Percentiles rank a stretch among this genome's conserved stretches.
These are phyloP conservation scores for Candida incommunis DNA, from an alignment of 805 yeast species.

Conservation along the genomic window DNA sequence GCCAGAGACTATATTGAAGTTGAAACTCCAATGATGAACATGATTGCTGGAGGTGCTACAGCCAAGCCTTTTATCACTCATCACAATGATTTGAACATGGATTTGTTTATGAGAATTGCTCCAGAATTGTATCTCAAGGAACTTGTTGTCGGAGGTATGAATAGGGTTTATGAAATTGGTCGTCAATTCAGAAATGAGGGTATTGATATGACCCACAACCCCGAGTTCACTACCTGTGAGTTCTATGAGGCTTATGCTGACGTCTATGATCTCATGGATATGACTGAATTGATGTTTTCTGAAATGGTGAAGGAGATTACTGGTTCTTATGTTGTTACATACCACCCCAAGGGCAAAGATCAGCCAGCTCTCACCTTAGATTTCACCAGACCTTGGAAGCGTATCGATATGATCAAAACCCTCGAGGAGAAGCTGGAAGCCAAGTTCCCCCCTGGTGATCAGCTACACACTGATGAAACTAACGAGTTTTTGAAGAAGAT, in stretches of 20 bases:
- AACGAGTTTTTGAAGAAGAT: constrained; percentile 76
- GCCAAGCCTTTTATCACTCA: constrained; percentile 97
- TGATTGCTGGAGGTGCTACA: constrained; percentile 98
- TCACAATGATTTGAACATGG: constrained; percentile 92
- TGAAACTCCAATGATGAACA: constrained; percentile 98
- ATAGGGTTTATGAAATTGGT: constrained; percentile 96
- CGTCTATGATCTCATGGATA: constrained; percentile 86
- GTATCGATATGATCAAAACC: constrained; percentile 94
- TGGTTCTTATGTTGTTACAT: constrained; percentile 71
- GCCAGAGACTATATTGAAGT: constrained; percentile 80
- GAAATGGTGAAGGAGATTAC: constrained; percentile 96
- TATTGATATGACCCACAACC: constrained; percentile 96
- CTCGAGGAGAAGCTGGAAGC: constrained; percentile 75
- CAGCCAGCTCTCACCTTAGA: constrained; percentile 62
- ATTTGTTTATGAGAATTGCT: constrained; percentile 95
- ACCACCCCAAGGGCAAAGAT: constrained; percentile 91
- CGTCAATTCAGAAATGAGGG: constrained; percentile 99
- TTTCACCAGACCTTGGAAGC: constrained; percentile 96
- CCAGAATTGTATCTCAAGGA: constrained; percentile 95
- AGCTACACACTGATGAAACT: constrained; percentile 87
- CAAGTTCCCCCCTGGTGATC: constrained; percentile 90
- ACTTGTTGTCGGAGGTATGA: constrained; percentile 96
- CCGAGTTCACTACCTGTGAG: constrained; percentile 98
- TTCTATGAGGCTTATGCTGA: constrained; percentile 97
- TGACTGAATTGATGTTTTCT: constrained; percentile 78